Conservation (phyloP, 2,329 filamentous ascomycete genomes). For the Aspergillus sp. region DNA sequence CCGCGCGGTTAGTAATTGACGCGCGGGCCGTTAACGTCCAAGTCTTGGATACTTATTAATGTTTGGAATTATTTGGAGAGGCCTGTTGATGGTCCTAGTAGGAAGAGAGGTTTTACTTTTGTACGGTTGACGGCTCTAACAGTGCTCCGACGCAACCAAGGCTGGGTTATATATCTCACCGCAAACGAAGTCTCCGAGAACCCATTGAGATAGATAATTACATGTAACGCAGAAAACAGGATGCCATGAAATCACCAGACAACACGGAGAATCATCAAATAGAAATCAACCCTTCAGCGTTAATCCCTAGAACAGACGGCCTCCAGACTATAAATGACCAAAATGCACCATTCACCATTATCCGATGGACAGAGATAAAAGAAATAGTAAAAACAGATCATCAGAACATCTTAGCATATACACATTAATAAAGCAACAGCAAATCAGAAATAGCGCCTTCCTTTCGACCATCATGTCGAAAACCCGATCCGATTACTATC, state of each 20-base stretch:
- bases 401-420: conserved; percentile 10
- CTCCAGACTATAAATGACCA: not conserved
- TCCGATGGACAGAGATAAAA: not conserved
- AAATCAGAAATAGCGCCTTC: conserved; percentile 6
- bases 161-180: too few relatives aligned
- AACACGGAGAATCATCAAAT: not conserved
- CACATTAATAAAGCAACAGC: conserved; percentile 10
- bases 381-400: conserved; percentile 1
- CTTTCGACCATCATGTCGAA: conserved; percentile 7
- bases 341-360: not conserved
- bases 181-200: too few relatives aligned
- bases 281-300: not conserved
- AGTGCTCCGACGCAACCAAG: too few relatives aligned
- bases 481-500: not conserved
- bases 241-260: not conserved
- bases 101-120: too few relatives aligned
- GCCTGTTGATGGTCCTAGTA: too few relatives aligned
- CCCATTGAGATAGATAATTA: not conserved
- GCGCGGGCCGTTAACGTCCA: conserved; percentile 1
- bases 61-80: not conserved
- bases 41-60: not conserved
- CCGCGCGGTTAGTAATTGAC: conserved; percentile 6
- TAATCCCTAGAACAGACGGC: not conserved
- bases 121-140: too few relatives aligned
- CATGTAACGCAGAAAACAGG: not conserved